These are phyloP conservation scores for Sisymbrium altissimum DNA, from an alignment of 345 rosid species.

Conservation along the genomic window DNA sequence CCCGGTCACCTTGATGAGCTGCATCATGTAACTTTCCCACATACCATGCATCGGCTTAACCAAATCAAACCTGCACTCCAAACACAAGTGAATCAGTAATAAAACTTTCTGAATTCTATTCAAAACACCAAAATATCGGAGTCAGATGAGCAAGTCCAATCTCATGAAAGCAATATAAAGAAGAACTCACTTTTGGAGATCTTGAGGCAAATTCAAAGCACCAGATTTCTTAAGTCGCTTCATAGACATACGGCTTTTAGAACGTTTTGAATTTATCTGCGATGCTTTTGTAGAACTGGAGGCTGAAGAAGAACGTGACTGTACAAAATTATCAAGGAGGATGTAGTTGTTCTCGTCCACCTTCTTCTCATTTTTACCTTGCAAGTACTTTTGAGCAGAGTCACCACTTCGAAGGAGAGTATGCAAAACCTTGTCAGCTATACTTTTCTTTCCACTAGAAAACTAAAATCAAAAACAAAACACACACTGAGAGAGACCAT, in stretches of 20 bases:
- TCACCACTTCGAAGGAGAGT: slow-evolving; percentile 82
- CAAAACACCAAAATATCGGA: background rate
- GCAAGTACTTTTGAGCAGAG: slow-evolving; percentile 72
- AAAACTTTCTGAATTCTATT: background rate
- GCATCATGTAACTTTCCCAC: slow-evolving; percentile 59
- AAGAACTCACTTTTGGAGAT: slow-evolving; percentile 55
- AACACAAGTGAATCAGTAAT: slow-evolving; percentile 13
- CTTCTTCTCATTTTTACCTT: slow-evolving; percentile 60
- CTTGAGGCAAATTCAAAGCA: slow-evolving; percentile 46
- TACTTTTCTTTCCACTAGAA: slow-evolving; percentile 47
- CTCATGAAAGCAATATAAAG: background rate
- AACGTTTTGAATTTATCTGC: slow-evolving; percentile 63
- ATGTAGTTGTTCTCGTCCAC: slow-evolving; percentile 63
- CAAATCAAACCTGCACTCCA: slow-evolving; percentile 47
- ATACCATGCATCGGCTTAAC: slow-evolving; percentile 69
- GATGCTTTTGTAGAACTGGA: slow-evolving; percentile 45
- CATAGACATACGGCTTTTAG: slow-evolving; percentile 73
- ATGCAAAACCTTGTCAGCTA: slow-evolving; percentile 57
- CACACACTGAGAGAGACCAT: background rate
- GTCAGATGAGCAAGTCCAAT: background rate
- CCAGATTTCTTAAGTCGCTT: slow-evolving; percentile 70
- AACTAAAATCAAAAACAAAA: slow-evolving; percentile 38
- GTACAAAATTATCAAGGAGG: slow-evolving; percentile 76
- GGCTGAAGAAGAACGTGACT: slow-evolving; percentile 40
- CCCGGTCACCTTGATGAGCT: slow-evolving; percentile 57